These are phyloP conservation scores for Ajuga chamaepitys DNA, from an alignment of 257 asterid genomes.

Conservation along the genomic window DNA sequence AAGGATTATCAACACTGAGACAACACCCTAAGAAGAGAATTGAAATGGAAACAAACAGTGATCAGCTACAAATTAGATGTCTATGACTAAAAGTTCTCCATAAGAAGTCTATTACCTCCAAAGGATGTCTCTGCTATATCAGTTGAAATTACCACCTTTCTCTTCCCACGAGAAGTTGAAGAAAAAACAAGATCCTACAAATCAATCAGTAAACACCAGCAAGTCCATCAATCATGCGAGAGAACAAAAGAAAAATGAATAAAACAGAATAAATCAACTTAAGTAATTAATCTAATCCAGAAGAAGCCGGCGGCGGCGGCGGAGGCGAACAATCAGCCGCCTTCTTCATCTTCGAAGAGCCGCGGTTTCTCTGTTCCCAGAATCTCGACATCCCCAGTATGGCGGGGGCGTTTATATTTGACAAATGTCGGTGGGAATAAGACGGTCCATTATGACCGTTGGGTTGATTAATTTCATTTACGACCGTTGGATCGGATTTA, in stretches of 20 bases:
- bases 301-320: slow-evolving; percentile 52
- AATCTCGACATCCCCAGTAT: slow-evolving; percentile 76
- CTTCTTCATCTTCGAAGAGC: slow-evolving; percentile 89
- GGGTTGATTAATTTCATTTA: no score
- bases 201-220: slow-evolving; percentile 17
- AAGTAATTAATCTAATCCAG: slow-evolving; percentile 43
- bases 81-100: not conserved
- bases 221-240: not conserved
- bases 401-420: no score
- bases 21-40: slow-evolving; percentile 64
- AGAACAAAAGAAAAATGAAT: no score
- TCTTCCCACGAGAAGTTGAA: no score
- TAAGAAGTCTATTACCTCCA: slow-evolving; percentile 54
- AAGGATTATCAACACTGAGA: slow-evolving; percentile 93
- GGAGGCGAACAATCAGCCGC: slow-evolving; percentile 62
- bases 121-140: slow-evolving; percentile 95
- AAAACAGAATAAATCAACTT: not conserved
- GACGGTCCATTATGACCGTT: no score
- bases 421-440: no score
- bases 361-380: slow-evolving; percentile 81
- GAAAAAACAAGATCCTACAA: slow-evolving; percentile 47
- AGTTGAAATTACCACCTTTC: slow-evolving; percentile 89
- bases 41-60: slow-evolving; percentile 14
- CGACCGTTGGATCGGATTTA: no score
- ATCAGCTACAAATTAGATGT: slow-evolving; percentile 6